phyloP scores from a whole-genome alignment of 805 yeast species.

The Jamesozyma lodderae region DNA sequence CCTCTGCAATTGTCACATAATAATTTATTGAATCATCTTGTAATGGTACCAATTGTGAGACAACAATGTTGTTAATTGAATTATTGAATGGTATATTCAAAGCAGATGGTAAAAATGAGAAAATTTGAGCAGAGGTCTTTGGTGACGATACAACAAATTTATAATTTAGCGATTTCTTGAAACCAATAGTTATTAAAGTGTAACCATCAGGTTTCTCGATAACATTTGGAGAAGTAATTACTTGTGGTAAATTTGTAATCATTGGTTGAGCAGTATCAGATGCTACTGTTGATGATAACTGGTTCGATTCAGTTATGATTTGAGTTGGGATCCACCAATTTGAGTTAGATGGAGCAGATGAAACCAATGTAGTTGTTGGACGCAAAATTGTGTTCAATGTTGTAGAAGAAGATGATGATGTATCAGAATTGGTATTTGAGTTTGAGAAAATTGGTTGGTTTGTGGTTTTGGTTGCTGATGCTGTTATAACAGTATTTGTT shows the following conservation, averaged over 20 bases:
- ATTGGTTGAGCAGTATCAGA: slow-evolving; percentile 33
- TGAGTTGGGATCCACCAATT: slow-evolving; percentile 38
- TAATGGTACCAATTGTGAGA: slow-evolving; percentile 68
- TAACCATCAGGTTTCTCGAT: slow-evolving; percentile 27
- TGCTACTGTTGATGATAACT: background rate
- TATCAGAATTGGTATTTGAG: too few species aligned
- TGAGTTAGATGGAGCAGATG: background rate
- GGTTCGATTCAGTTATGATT: slow-evolving; percentile 29
- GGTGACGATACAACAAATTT: slow-evolving; percentile 78
- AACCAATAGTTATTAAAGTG: slow-evolving; percentile 31
- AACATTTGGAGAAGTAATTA: slow-evolving; percentile 32
- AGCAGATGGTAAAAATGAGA: slow-evolving; percentile 63
- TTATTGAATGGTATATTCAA: slow-evolving; percentile 51
- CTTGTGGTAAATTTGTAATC: slow-evolving; percentile 33
- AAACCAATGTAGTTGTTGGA: background rate
- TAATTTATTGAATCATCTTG: slow-evolving; percentile 47
- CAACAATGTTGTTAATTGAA: slow-evolving; percentile 40
- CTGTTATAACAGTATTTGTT: too few species aligned
- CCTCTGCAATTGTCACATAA: slow-evolving; percentile 80
- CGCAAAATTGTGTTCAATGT: too few species aligned
- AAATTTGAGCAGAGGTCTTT: slow-evolving; percentile 67
- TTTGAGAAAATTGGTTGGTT: too few species aligned
- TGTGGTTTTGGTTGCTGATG: too few species aligned
- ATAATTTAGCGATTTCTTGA: slow-evolving; percentile 70
- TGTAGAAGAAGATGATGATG: slow-evolving; percentile 1